phyloP scores from a whole-genome alignment of 305 asterid species.

The Fraxinus baroniana region DNA sequence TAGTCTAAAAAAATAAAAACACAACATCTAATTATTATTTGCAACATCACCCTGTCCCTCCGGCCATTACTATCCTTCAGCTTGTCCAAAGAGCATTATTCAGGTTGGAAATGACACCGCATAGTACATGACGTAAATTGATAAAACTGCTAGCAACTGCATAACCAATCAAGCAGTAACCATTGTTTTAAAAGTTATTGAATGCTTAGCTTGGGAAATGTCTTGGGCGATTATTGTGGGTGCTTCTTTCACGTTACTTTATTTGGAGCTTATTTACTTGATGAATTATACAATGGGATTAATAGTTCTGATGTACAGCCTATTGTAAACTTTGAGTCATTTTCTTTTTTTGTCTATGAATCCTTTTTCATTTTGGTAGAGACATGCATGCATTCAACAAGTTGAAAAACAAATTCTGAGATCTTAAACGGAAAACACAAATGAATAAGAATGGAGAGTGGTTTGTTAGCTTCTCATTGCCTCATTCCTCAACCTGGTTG shows the following conservation, averaged over 20 bases:
- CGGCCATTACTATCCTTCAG: too few relatives aligned
- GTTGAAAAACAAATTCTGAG: conserved; percentile 5
- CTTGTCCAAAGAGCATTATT: too few relatives aligned
- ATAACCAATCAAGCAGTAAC: too few relatives aligned
- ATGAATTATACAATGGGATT: not conserved
- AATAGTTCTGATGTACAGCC: not conserved
- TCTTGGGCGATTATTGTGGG: not conserved
- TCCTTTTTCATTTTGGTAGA: not conserved
- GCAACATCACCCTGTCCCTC: too few relatives aligned
- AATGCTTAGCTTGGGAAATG: not conserved
- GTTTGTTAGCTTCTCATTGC: conserved; percentile 1
- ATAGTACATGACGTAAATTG: too few relatives aligned
- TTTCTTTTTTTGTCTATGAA: not conserved
- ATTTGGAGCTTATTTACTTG: not conserved
- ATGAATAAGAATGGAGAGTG: not conserved
- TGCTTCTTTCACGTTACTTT: not conserved
- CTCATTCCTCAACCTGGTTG: not conserved
- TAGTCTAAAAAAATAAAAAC: too few relatives aligned
- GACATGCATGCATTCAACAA: not conserved
- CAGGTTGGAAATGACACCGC: too few relatives aligned
- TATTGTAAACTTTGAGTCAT: not conserved
- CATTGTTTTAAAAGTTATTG: not conserved
- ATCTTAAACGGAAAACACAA: not conserved
- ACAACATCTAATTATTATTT: too few relatives aligned
- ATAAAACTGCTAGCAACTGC: too few relatives aligned